Evolutionary conservation across 306 rosid species (phyloP), one percentile per base, ranked within the genome.

Genomic region (Ammopiptanthus mongolicus): DNA sequence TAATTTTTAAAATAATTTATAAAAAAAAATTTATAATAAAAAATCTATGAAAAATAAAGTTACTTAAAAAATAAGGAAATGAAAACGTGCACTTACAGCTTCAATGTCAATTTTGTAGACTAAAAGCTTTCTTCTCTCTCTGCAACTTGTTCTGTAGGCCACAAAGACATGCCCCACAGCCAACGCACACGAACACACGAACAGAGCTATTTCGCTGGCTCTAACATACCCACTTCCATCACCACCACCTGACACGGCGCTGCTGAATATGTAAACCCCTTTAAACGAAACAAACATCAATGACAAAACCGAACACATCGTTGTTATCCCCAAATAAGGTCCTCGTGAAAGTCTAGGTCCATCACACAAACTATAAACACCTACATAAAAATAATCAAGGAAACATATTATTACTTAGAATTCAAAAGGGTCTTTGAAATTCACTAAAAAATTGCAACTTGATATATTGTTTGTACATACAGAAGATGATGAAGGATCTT

Each of bases 51-150:
- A 36, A 6, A 11, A 2, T 10, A 11, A 41, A 44, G 11, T 3
- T 44, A 12, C 5, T 14, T 44, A 13, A 44, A 44, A 4, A 44
- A 3, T 3, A 12, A 13, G 50, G 50, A 44, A 44, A 44, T 44
- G 12, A 6, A 44, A 44, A 13, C 15, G 50, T 12, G 15, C 25
- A 85, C 98, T 90, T 79, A 96, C 98, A 75, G 99, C 90, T 89
- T 96, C 99, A 33, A 92, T 88, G 86, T 96, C 99, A 78, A 96
- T 96, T 80, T 86, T 96, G 88, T 90, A 96, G 65, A 96, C 96
- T 82, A 88, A 74, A 69, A 96, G 99, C 90, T 92, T 96, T 66
- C 98, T 70, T 78, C 98, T 86, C 64, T 96, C 99, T 82, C 91
- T 90, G 90, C 99, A 96, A 87, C 98, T 90, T 10, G 99, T 96